phyloP scores from a whole-genome alignment of 805 yeast species.

The Starmerella asiatica region DNA sequence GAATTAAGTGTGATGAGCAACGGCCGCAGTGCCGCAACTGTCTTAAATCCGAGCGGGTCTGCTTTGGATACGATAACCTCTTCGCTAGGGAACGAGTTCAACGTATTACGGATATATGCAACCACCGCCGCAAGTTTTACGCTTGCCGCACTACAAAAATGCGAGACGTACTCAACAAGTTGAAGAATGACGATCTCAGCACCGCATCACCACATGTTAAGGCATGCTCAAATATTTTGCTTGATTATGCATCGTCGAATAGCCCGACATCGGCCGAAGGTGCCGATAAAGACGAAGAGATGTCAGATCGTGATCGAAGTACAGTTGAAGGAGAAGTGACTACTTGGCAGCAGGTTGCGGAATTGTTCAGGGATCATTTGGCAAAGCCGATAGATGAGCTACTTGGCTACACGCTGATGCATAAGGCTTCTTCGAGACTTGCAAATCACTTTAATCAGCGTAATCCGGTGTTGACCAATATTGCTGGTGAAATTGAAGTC shows the following conservation, averaged over 20 bases:
- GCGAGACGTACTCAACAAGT: too few relatives aligned
- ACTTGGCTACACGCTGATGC: slow-evolving; percentile 19
- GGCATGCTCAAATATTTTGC: too few relatives aligned
- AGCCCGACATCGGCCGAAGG: too few relatives aligned
- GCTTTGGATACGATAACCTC: slow-evolving; percentile 49
- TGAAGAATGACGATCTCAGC: too few relatives aligned
- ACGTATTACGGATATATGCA: slow-evolving; percentile 4
- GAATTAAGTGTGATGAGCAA: slow-evolving; percentile 65
- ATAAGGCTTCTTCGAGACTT: slow-evolving; percentile 12
- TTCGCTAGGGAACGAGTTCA: slow-evolving; percentile 15
- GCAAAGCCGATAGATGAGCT: slow-evolving; percentile 22
- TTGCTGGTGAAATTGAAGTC: slow-evolving; percentile 26
- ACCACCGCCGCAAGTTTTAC: too few relatives aligned
- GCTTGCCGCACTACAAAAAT: too few relatives aligned
- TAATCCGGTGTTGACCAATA: slow-evolving; percentile 7
- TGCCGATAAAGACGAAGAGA: too few relatives aligned
- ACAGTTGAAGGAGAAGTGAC: neutral
- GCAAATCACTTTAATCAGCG: slow-evolving; percentile 10
- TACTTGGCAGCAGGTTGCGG: slow-evolving; percentile 21
- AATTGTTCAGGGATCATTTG: slow-evolving; percentile 15
- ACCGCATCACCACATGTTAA: too few relatives aligned
- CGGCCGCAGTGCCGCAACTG: slow-evolving; percentile 60
- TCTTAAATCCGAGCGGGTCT: slow-evolving; percentile 47
- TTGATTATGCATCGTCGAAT: too few relatives aligned
- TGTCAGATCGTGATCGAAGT: too few relatives aligned